phyloP scores from a whole-genome alignment of 2,329 filamentous ascomycete genomes.

The Monilinia polystroma region DNA sequence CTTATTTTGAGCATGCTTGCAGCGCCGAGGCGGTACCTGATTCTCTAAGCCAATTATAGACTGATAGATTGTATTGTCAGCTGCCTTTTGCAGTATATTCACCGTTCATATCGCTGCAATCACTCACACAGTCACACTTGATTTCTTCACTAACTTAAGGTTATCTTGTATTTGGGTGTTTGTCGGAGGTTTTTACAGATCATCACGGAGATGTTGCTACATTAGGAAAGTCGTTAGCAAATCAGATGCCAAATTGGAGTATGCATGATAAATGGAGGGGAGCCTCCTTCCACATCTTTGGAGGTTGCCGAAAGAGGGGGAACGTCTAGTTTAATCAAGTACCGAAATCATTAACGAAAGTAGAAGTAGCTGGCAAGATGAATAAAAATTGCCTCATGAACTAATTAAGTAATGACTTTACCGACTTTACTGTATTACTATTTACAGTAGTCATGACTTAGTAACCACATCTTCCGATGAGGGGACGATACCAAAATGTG shows the following conservation, averaged over 20 bases:
- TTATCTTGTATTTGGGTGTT: conserved; percentile 15
- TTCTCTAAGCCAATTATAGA: conserved; percentile 19
- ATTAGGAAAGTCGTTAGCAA: conserved; percentile 21
- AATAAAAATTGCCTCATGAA: neutral
- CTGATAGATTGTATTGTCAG: neutral
- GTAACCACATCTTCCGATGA: no score
- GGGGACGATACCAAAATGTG: neutral
- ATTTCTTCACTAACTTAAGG: conserved; percentile 14
- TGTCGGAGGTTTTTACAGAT: conserved; percentile 1
- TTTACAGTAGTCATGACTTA: neutral
- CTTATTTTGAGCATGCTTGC: conserved; percentile 9
- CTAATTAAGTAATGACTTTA: no score
- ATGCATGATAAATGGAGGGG: conserved; percentile 9
- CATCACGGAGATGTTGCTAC: conserved; percentile 2
- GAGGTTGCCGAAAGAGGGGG: conserved; percentile 7
- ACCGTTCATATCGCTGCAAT: conserved; percentile 7
- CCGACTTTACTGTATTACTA: no score
- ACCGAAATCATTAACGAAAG: neutral
- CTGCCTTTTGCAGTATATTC: conserved; percentile 17
- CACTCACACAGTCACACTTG: neutral
- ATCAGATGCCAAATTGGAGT: conserved; percentile 9
- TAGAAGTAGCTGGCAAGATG: neutral
- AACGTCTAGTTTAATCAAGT: conserved; percentile 11
- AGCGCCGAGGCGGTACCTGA: conserved; percentile 20
- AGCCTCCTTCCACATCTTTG: conserved; percentile 9